Base-by-base conservation (phyloP, 2,329 filamentous ascomycete genomes). In the Fusarium xylarioides region DNA sequence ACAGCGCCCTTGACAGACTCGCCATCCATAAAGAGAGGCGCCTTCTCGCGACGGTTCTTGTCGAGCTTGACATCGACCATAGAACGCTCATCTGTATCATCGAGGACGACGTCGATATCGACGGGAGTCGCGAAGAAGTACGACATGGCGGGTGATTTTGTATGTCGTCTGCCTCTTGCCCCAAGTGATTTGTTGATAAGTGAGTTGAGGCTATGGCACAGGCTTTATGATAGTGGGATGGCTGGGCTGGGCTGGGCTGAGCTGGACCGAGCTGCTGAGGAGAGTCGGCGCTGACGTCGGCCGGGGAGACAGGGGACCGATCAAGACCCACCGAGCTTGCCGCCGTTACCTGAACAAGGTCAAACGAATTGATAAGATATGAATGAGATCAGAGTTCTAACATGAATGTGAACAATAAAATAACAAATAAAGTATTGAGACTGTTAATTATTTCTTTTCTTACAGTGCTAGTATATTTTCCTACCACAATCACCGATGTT, bases 61-160 rank as follows among this genome's bases (percentile, higher is more conserved):
- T 98, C 96, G 76, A 98, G 92, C 89, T 97, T 97, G 85, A 97
- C 94, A 81, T 99, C 96, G 74, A 99, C 95, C 85, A 96, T 97
- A 78, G 94, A 91, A 80, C 96, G 92, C 79, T 97, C 94, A 85
- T 98, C 96, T 82, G 91, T 91, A 85, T 98, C 94, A 80, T 98
- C 94, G 78, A 99, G 94, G 79, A 98, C 95, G 81, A 99, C 93
- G 86, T 99, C 96, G 86, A 99, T 99, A 85, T 99, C 96, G 84
- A 99, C 93, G 61, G 96, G 96, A 68, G 95, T 98, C 77, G 95
- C 95, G 87, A 98, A 99, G 86, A 97, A 97, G 86, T 97, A 97
- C 77, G 96, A 97, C 96, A 98, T 98, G 77, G 75, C 82, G 79
- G 77, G 73, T 61, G 42, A 52, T 52, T 40, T n/a, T 35, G 19